phyloP scores from a whole-genome alignment of 192 early-diverging fungal species.

The Rhizophagus sp. region DNA sequence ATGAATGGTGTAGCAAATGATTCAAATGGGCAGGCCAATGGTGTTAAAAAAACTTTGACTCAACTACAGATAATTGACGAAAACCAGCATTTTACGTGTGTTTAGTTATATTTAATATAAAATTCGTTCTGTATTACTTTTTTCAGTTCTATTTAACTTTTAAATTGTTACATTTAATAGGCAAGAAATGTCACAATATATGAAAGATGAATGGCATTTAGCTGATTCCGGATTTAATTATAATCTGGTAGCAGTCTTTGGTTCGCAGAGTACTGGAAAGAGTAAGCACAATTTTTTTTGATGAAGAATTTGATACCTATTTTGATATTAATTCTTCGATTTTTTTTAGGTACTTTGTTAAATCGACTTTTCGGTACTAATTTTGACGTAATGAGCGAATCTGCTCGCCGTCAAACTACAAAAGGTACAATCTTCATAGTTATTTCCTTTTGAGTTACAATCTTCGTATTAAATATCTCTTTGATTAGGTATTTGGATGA shows the following conservation, averaged over 20 bases:
- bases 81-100: conserved; percentile 79
- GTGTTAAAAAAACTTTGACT: conserved; percentile 26
- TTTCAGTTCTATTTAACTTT: background rate
- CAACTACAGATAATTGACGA: conserved; percentile 79
- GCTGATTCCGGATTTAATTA: conserved; percentile 90
- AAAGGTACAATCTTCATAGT: conserved; percentile 59
- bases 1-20: background rate
- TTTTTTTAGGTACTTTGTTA: conserved; percentile 77
- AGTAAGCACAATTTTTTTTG: conserved; percentile 51
- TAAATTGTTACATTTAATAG: conserved; percentile 39
- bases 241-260: conserved; percentile 96
- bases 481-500: conserved; percentile 79
- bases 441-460: background rate
- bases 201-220: conserved; percentile 81
- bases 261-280: conserved; percentile 98
- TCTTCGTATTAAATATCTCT: background rate
- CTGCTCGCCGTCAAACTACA: conserved; percentile 85
- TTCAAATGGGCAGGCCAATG: background rate
- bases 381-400: conserved; percentile 96
- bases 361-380: conserved; percentile 93
- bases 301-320: background rate
- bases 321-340: background rate
- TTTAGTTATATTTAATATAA: background rate
- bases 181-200: conserved; percentile 68
- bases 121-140: conserved; percentile 16